Evolutionary conservation across 176 grass and related monocot genomes (phyloP), one percentile per base, ranked within the genome.

Genomic region (Oryza brachyantha): DNA sequence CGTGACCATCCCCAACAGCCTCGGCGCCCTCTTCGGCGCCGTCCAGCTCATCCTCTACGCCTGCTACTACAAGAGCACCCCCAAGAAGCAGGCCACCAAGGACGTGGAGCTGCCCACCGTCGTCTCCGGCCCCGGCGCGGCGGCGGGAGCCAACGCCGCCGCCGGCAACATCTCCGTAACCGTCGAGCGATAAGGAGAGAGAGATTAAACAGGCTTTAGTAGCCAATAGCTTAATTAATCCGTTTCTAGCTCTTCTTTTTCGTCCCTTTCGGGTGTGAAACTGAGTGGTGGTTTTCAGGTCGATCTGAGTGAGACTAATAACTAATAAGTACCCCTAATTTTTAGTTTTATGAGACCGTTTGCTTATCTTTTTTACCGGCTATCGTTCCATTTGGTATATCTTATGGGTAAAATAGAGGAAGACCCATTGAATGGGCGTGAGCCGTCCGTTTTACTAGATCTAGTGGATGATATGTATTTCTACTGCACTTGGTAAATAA

Each of bases 41-140:
- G 17, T 46, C 14, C 89, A 97, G 75, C 69, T 97, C 58, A 82
- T 92, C 68, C 87, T 97, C 29, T 97, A 94, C 70, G 61, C 70
- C 12, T 84, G 77, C 19, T 97, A 90, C 75, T 94, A 83, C 58
- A 66, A 64, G 48, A 66, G 84, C n/a, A 86, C 82, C 22, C 82
- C 84, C 3, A 79, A 40, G 45, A 68, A 71, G 10, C 57, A 32
- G 1, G 31, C 31, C 26, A 59, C 42, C 42, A 43, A 83, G 72
- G 54, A 83, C 26, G 26, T 85, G 8, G 79, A 85, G 81, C 37
- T 90, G 50, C 82, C 87, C 29, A 36, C 78, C n/a, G 66, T 55
- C 43, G 43, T 19, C 73, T 13, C 77, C 10, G 32, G n/a, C 13
- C 8, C 38, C 38, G 38, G 38, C 35, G 35, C 35, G 0, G 35